Base-by-base conservation (phyloP, 2,329 filamentous ascomycete species). In the Bipolaris cookei region DNA sequence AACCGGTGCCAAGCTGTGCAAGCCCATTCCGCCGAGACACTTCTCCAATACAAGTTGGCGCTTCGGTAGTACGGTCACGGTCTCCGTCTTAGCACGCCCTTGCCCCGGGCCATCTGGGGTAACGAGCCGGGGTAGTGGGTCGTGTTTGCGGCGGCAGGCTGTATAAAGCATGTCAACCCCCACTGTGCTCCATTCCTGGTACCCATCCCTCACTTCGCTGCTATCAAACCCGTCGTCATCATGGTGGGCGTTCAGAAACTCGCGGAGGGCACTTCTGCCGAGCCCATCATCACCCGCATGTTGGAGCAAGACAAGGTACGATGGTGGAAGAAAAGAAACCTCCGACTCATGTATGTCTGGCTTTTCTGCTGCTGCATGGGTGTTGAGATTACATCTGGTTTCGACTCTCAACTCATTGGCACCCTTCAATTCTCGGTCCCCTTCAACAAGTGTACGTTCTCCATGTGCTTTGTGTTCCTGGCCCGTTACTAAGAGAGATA, bases 211-310 rank as follows among this genome's bases (percentile, higher is more conserved):
- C 41, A 52, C 52, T 51, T 48, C 6, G 2, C 25, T 38, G 45
- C 32, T 18, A 14, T 53, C 58, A 41, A 57, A 48, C 44, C 58
- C 63, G 51, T 58, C 61, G 66, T 48, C 57, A 73, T 28, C 25
- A 28, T 28, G 25, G 25, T 74, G 70, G 68, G 55, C 43, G 56
- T 72, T 59, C 32, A 68, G 58, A 68, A 68, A 23, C 53, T 53
- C 53, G 54, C 60, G 45, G 59, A 67, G 62, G 69, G 66, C 35
- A 66, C 63, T 16, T 66, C 64, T 13, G 67, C 76, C 38, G 78
- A 80, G 56, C 78, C 78, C 21, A 70, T 80, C 56, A 69, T 81
- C 65, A 78, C 78, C 44, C 74, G 75, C 59, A 74, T 81, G 67
- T 76, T 79, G 28, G 75, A 63, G 57, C 66, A 69, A 56, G 79